phyloP scores from a whole-genome alignment of 371 early-diverging fungal genomes.

The Zychaea mexicana region DNA sequence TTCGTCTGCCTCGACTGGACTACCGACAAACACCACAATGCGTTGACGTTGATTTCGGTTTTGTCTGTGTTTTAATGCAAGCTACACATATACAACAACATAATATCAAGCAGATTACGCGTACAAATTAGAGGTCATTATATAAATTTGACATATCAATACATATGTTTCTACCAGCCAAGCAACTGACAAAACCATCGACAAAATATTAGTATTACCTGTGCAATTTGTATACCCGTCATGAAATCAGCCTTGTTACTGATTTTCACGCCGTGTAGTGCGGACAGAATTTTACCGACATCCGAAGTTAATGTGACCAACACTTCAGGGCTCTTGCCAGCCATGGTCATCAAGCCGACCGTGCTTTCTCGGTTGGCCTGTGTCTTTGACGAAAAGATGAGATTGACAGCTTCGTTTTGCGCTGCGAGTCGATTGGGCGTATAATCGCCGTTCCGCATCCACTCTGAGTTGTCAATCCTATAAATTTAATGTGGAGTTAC shows the following conservation, averaged over 20 bases:
- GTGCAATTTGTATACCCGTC: slow-evolving; percentile 94
- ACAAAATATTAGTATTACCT: slow-evolving; percentile 66
- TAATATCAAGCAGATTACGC: neutral
- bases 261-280: slow-evolving; percentile 80
- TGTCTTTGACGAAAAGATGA: slow-evolving; percentile 91
- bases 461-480: slow-evolving; percentile 98
- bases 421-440: slow-evolving; percentile 94
- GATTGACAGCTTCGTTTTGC: slow-evolving; percentile 94
- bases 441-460: slow-evolving; percentile 99
- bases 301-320: slow-evolving; percentile 91
- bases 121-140: too few species aligned
- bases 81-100: slow-evolving; percentile 43
- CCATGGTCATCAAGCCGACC: slow-evolving; percentile 96
- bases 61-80: slow-evolving; percentile 95
- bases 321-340: slow-evolving; percentile 96
- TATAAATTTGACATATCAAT: too few species aligned
- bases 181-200: neutral
- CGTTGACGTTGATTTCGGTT: slow-evolving; percentile 95
- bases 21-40: slow-evolving; percentile 94
- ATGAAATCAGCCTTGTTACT: slow-evolving; percentile 77
- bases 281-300: slow-evolving; percentile 87
- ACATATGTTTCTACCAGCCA: neutral
- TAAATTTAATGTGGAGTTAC: too few species aligned
- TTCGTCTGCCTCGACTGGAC: slow-evolving; percentile 83
- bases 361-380: slow-evolving; percentile 95